Base-by-base conservation (phyloP, 345 rosid genomes). In the Hibiscus tridactylites region DNA sequence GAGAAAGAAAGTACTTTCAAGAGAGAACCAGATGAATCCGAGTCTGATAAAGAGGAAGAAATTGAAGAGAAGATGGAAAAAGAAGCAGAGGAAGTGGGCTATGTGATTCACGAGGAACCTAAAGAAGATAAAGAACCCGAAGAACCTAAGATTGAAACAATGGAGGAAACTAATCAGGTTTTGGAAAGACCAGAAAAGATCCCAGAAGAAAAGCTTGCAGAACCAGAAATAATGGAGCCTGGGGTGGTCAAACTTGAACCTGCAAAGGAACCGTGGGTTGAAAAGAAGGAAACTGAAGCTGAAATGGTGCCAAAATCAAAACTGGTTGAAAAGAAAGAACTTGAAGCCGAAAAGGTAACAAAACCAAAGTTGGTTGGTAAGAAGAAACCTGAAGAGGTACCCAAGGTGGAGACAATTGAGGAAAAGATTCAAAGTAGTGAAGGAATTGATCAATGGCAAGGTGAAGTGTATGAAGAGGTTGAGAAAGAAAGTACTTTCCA, bases 81-180 rank as follows among this genome's bases (percentile, higher is more conserved):
- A 47, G 63, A 52, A 37, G 4, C 52, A 17, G 15, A 16, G 24
- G 10, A 26, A 52, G 3, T 19, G 71, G 63, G 9, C 56, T 15
- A 29, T 57, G 52, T 58, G 42, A 28, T 68, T 61, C 75, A 72
- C 12, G 16, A 68, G 70, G 78, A 73, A 57, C 75, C 75, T 64
- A 81, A 28, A 61, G 70, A 52, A 60, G 16, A 35, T 7, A 71
- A 49, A 39, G 66, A 76, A 74, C 17, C 70, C 10, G 31, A 64
- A 28, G 67, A 54, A 16, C 65, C 70, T 58, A 29, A 61, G 66
- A 42, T 29, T 12, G 54, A 62, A 77, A 54, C 21, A 7, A 13
- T 9, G 28, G 73, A 68, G 53, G 65, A 77, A 53, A 52, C 52
- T n/a, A 57, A 72, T 16, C 64, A 61, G 73, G 13, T 19, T 60